These are phyloP conservation scores for Dryas drummondii DNA, from an alignment of 306 rosid species.

Conservation along the genomic window DNA sequence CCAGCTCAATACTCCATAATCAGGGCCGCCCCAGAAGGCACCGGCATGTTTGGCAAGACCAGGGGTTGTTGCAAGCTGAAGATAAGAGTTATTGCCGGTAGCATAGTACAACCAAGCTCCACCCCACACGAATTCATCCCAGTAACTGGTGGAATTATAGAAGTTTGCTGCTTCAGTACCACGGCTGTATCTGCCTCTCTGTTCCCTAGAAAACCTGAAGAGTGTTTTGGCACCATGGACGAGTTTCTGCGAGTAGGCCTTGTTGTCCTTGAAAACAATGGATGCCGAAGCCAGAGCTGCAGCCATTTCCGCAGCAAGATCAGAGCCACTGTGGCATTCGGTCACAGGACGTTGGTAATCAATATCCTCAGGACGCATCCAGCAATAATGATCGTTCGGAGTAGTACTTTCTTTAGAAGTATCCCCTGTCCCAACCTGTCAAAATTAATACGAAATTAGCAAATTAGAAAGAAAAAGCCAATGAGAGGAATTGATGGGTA, in stretches of 20 bases:
- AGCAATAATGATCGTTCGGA: slow-evolving; percentile 93
- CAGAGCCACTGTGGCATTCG: slow-evolving; percentile 61
- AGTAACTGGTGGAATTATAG: slow-evolving; percentile 81
- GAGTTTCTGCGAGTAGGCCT: slow-evolving; percentile 90
- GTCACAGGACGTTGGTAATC: slow-evolving; percentile 78
- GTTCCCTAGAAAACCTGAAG: slow-evolving; percentile 60
- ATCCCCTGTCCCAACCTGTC: slow-evolving; percentile 79
- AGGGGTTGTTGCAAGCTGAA: slow-evolving; percentile 78
- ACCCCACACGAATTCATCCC: slow-evolving; percentile 96
- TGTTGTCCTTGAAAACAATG: slow-evolving; percentile 96
- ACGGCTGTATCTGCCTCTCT: slow-evolving; percentile 80
- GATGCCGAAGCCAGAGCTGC: slow-evolving; percentile 94
- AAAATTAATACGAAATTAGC: background rate
- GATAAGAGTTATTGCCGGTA: slow-evolving; percentile 85
- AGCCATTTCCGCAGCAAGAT: slow-evolving; percentile 96
- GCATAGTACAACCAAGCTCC: slow-evolving; percentile 99
- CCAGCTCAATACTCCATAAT: slow-evolving; percentile 96
- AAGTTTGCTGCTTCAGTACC: slow-evolving; percentile 64
- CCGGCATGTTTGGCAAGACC: slow-evolving; percentile 94
- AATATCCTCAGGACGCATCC: slow-evolving; percentile 98
- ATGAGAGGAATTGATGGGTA: too few relatives aligned
- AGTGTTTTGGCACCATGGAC: slow-evolving; percentile 93
- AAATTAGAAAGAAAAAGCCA: background rate
- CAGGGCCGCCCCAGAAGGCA: slow-evolving; percentile 98
- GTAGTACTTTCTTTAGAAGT: slow-evolving; percentile 76